Evolutionary conservation across 2,329 filamentous ascomycete genomes (phyloP).

Genomic region (Nemania sp.): DNA sequence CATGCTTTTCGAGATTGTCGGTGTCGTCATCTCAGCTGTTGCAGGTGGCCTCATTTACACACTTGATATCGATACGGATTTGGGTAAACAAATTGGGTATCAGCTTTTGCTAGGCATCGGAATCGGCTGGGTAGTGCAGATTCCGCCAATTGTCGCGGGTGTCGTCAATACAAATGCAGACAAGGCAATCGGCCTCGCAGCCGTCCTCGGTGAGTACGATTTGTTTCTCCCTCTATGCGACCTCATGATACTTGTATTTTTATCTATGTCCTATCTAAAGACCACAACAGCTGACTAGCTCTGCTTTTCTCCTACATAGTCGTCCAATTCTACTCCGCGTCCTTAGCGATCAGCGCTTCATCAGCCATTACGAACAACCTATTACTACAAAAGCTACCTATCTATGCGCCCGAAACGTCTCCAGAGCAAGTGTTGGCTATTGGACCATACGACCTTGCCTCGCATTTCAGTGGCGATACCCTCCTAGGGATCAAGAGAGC

Average conservation of each 20-base stretch:
- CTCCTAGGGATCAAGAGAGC: conserved; percentile 16
- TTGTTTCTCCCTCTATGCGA: neutral
- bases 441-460: conserved; percentile 12
- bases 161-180: conserved; percentile 17
- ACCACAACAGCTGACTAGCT: neutral
- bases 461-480: conserved; percentile 13
- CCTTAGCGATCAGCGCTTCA: conserved; percentile 7
- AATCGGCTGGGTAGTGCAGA: conserved; percentile 45
- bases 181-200: conserved; percentile 10
- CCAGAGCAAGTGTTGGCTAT: conserved; percentile 7
- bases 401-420: conserved; percentile 6
- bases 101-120: conserved; percentile 49
- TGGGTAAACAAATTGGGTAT: conserved; percentile 42
- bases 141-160: conserved; percentile 32
- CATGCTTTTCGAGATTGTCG: conserved; percentile 45
- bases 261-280: neutral
- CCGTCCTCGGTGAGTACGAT: conserved; percentile 15
- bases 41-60: conserved; percentile 48
- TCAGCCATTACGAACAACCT: conserved; percentile 21
- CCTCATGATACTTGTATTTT: neutral
- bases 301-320: conserved; percentile 8
- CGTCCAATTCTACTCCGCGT: conserved; percentile 18
- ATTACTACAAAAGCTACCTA: conserved; percentile 10
- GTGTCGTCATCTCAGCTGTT: conserved; percentile 40
- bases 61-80: conserved; percentile 40